Conservation (phyloP, 768 basidiomycete genomes). For the Amanita jacksonii region DNA sequence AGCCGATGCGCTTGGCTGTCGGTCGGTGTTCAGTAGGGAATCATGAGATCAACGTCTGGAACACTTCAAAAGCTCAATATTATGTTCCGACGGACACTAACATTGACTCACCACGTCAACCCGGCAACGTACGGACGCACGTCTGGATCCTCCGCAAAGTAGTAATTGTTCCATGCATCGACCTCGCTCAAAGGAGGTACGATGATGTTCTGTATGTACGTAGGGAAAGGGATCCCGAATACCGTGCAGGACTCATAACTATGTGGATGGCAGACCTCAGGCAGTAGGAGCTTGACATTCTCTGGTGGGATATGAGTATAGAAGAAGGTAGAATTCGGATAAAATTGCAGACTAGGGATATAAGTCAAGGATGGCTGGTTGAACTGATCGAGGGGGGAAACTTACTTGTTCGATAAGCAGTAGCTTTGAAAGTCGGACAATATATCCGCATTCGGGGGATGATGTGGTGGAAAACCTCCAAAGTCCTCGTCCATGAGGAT, state of each 20-base stretch:
- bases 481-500: too few relatives aligned
- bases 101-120: constrained; percentile 1
- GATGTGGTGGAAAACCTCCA: too few relatives aligned
- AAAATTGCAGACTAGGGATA: too few relatives aligned
- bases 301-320: neutral
- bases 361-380: too few relatives aligned
- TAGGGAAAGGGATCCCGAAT: constrained; percentile 5
- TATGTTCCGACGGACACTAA: neutral
- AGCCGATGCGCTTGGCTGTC: too few relatives aligned
- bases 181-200: constrained; percentile 1
- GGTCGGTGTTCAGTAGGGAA: neutral
- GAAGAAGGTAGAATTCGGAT: neutral
- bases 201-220: neutral
- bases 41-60: neutral
- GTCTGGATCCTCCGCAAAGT: constrained; percentile 2
- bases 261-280: constrained; percentile 3
- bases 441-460: too few relatives aligned
- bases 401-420: too few relatives aligned
- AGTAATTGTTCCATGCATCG: constrained; percentile 5
- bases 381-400: too few relatives aligned
- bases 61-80: neutral
- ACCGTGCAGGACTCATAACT: neutral
- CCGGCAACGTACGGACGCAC: constrained; percentile 5
- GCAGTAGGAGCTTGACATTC: neutral
- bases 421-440: too few relatives aligned